phyloP scores from a whole-genome alignment of 75 land plant genomes.

The Pinus taeda region DNA sequence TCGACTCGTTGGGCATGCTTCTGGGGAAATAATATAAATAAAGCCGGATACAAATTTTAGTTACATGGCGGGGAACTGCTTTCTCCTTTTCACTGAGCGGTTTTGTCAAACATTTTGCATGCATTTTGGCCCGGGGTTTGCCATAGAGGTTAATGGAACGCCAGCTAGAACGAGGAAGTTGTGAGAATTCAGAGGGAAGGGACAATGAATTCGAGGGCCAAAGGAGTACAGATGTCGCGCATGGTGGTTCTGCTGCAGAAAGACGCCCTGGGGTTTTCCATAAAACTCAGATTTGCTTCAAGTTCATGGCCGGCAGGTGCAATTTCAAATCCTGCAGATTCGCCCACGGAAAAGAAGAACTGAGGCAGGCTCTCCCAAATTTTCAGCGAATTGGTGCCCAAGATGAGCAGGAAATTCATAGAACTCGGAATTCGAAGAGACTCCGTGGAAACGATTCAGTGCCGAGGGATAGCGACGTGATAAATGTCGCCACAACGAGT shows the following conservation, averaged over 20 bases:
- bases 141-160: too few species aligned
- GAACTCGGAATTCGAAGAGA: neutral
- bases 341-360: conserved; percentile 6
- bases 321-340: neutral
- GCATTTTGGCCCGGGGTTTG: too few species aligned
- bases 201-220: neutral
- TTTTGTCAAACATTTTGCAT: neutral
- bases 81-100: neutral
- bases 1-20: too few species aligned
- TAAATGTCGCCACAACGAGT: neutral
- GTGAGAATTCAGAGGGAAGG: too few species aligned
- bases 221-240: neutral
- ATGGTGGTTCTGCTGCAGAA: neutral
- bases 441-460: too few species aligned
- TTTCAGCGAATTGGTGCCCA: too few species aligned
- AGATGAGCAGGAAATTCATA: neutral
- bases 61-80: conserved; percentile 5
- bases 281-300: conserved; percentile 6
- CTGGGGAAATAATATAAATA: too few species aligned
- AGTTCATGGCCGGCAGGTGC: conserved; percentile 1
- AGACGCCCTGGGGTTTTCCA: neutral
- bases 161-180: too few species aligned
- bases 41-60: neutral
- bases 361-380: neutral
- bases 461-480: too few species aligned